Evolutionary conservation across 352 stramenopile species (phyloP).

Genomic region (Globisporangium echinulatum): DNA sequence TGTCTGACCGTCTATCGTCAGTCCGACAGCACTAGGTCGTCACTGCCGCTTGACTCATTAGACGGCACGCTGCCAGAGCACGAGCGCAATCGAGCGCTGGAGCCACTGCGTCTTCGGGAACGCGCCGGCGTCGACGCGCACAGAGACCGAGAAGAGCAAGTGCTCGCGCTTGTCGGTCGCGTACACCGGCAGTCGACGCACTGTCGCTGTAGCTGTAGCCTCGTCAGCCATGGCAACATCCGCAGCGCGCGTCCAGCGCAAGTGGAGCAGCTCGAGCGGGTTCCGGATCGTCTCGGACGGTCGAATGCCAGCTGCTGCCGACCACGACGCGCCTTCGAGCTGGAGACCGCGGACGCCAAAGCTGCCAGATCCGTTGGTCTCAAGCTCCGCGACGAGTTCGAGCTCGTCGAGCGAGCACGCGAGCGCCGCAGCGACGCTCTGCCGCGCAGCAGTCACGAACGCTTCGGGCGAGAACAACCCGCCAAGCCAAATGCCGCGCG

Average conservation of each 20-base stretch:
- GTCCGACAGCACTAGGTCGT: too few species aligned
- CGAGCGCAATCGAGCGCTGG: constrained; percentile 74
- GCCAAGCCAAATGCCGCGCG: constrained; percentile 83
- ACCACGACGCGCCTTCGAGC: constrained; percentile 81
- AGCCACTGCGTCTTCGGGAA: constrained; percentile 70
- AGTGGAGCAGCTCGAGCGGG: constrained; percentile 50
- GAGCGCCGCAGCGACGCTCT: constrained; percentile 77
- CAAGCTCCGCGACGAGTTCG: constrained; percentile 68
- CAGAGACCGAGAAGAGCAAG: constrained; percentile 80
- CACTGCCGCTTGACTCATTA: too few species aligned
- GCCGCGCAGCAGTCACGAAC: constrained; percentile 89
- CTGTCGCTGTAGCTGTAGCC: constrained; percentile 10
- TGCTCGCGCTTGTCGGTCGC: constrained; percentile 62
- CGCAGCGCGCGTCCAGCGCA: constrained; percentile 55
- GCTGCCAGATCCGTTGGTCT: constrained; percentile 25
- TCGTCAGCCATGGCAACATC: constrained; percentile 7
- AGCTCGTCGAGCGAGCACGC: constrained; percentile 87
- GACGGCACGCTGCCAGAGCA: constrained; percentile 52
- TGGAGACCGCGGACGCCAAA: constrained; percentile 72
- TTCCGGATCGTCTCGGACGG: constrained; percentile 77
- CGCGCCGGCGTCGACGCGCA: constrained; percentile 38
- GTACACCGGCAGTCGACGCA: constrained; percentile 80
- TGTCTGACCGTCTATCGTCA: too few species aligned
- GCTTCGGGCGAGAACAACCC: constrained; percentile 90
- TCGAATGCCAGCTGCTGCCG: constrained; percentile 43